Conservation (phyloP, 2,329 filamentous ascomycete genomes). For the Chlorencoelia australis region DNA sequence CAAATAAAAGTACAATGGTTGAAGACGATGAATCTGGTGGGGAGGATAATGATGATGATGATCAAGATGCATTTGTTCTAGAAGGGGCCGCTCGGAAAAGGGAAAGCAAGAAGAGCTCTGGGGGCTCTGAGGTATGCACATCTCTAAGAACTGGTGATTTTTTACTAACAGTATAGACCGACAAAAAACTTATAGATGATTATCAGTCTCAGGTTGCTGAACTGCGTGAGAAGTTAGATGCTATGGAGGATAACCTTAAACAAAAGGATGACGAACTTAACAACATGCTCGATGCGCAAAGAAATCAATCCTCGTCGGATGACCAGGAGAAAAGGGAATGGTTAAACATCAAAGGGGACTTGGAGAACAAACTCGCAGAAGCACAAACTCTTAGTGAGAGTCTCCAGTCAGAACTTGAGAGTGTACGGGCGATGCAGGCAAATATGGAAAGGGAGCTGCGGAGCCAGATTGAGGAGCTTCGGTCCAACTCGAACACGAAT, state of each 20-base stretch:
- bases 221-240: slow-evolving; percentile 62
- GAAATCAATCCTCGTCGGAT: slow-evolving; percentile 39
- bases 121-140: slow-evolving; percentile 30
- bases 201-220: slow-evolving; percentile 69
- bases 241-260: slow-evolving; percentile 59
- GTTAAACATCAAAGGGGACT: slow-evolving; percentile 50
- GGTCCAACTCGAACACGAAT: slow-evolving; percentile 22
- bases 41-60: slow-evolving; percentile 77
- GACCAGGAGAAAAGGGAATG: slow-evolving; percentile 61
- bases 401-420: slow-evolving; percentile 69
- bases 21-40: slow-evolving; percentile 72
- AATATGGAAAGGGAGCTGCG: slow-evolving; percentile 52
- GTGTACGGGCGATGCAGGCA: slow-evolving; percentile 58
- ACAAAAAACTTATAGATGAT: slow-evolving; percentile 67
- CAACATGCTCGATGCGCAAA: slow-evolving; percentile 48
- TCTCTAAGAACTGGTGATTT: slow-evolving; percentile 1
- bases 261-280: slow-evolving; percentile 63
- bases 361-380: slow-evolving; percentile 66
- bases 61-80: slow-evolving; percentile 54
- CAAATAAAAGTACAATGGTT: slow-evolving; percentile 95
- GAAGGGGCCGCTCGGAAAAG: slow-evolving; percentile 31
- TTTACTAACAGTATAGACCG: slow-evolving; percentile 35
- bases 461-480: slow-evolving; percentile 49
- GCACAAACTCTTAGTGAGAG: slow-evolving; percentile 70
- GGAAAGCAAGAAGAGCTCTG: slow-evolving; percentile 31